Percentiles rank a stretch among this genome's conserved stretches.
These are phyloP conservation scores for Cicer arietinum DNA, from an alignment of 306 rosid genomes.

Conservation along the genomic window DNA sequence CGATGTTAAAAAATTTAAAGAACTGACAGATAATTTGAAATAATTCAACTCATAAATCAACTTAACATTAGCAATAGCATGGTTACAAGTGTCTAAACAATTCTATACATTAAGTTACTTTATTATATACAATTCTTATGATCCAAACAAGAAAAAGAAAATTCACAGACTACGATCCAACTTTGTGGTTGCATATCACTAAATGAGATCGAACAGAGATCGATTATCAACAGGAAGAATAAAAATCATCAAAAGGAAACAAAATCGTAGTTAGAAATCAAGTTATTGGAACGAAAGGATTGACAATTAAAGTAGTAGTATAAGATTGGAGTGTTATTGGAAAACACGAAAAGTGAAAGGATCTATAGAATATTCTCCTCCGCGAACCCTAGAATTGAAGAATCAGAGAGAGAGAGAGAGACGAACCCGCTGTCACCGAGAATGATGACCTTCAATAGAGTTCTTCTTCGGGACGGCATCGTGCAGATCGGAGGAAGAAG, in stretches of 20 bases:
- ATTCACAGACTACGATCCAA: not conserved
- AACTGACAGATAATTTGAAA: not conserved
- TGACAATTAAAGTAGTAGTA: not conserved
- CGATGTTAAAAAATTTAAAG: not conserved
- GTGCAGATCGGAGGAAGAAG: conserved; percentile 36
- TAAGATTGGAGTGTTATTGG: not conserved
- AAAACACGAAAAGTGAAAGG: conserved; percentile 2
- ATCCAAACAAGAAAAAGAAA: conserved; percentile 23
- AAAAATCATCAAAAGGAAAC: conserved; percentile 11
- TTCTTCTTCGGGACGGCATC: conserved; percentile 98
- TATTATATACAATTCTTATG: not conserved
- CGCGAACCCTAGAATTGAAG: conserved; percentile 34
- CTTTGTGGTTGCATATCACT: not conserved
- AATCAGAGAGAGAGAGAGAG: conserved; percentile 3
- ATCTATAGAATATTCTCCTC: not conserved
- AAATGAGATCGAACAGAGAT: not conserved
- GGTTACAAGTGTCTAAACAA: not conserved
- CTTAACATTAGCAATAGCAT: not conserved
- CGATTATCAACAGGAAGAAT: not conserved
- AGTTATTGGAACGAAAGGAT: not conserved
- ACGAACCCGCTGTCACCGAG: conserved; percentile 98
- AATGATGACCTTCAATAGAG: conserved; percentile 96
- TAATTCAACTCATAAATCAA: conserved; percentile 28
- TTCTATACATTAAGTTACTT: not conserved
- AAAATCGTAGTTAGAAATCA: not conserved